phyloP scores from a whole-genome alignment of 176 grass and related monocot genomes.

The Avena eriantha region DNA sequence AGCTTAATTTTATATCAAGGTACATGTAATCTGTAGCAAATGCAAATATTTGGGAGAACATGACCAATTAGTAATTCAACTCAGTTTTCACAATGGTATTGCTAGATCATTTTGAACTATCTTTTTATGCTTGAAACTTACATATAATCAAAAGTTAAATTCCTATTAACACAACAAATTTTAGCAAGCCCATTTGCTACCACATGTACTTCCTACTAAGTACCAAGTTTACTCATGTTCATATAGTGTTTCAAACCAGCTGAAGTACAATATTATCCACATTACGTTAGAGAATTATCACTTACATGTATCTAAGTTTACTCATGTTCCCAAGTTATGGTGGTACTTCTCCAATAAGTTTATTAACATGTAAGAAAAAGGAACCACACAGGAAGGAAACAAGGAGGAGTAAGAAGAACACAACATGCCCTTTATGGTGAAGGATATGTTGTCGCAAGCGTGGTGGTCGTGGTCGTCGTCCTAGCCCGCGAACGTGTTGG shows the following conservation, averaged over 20 bases:
- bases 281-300: conserved; percentile 18
- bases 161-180: no score
- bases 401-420: neutral
- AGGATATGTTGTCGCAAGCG: conserved; percentile 79
- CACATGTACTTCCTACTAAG: no score
- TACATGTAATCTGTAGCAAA: no score
- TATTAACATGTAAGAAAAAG: conserved; percentile 73
- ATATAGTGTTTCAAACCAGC: conserved; percentile 2
- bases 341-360: conserved; percentile 80
- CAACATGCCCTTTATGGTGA: conserved; percentile 69
- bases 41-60: no score
- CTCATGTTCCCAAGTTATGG: conserved; percentile 94
- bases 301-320: conserved; percentile 99
- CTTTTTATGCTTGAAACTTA: no score
- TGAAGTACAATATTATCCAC: neutral
- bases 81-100: no score
- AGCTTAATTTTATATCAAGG: no score
- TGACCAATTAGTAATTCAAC: no score
- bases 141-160: no score
- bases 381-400: neutral
- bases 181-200: no score
- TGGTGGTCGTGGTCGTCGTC: conserved; percentile 68
- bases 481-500: conserved; percentile 79
- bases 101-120: no score
- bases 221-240: no score